Percentiles rank a stretch among this genome's conserved stretches.
These are phyloP conservation scores for Papiliotrema laurentii DNA, from an alignment of 1,284 basidiomycete species.

Conservation along the genomic window DNA sequence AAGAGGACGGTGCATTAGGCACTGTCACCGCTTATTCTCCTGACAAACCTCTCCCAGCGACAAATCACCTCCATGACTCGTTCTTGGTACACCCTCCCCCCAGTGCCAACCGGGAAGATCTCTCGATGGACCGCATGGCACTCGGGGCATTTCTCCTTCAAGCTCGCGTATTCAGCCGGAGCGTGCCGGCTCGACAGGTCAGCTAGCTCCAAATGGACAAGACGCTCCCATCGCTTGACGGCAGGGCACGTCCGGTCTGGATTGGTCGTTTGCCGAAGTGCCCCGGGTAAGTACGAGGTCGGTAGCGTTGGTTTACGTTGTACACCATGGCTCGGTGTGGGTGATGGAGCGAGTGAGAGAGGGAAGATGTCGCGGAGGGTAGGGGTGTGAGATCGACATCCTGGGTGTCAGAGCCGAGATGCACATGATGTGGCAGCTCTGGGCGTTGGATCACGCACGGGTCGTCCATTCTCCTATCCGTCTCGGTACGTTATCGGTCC, in stretches of 20 bases:
- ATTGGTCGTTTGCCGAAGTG: conserved; percentile 14
- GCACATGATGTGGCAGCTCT: background rate
- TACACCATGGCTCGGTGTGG: background rate
- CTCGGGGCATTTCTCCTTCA: conserved; percentile 32
- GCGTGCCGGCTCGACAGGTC: conserved; percentile 22
- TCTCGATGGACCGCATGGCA: conserved; percentile 41
- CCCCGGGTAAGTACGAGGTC: conserved; percentile 36
- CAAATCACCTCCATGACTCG: conserved; percentile 36
- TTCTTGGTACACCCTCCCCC: conserved; percentile 25
- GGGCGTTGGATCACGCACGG: conserved; percentile 22
- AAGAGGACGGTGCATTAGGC: background rate
- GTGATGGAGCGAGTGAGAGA: conserved; percentile 2
- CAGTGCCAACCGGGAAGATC: conserved; percentile 34
- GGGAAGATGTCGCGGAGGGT: conserved; percentile 35
- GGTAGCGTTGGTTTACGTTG: conserved; percentile 7
- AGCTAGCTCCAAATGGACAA: conserved; percentile 46
- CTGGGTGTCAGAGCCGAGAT: background rate
- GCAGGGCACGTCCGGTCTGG: conserved; percentile 19
- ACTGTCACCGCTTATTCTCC: conserved; percentile 8
- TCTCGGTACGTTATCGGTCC: conserved; percentile 47
- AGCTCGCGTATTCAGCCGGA: conserved; percentile 11
- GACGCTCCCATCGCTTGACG: conserved; percentile 43
- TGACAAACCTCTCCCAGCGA: conserved; percentile 44
- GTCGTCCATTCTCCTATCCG: conserved; percentile 45
- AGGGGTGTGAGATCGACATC: conserved; percentile 1